Evolutionary conservation across 73 alveolate genomes (phyloP).

Genomic region (Paramecium octaurelia): DNA sequence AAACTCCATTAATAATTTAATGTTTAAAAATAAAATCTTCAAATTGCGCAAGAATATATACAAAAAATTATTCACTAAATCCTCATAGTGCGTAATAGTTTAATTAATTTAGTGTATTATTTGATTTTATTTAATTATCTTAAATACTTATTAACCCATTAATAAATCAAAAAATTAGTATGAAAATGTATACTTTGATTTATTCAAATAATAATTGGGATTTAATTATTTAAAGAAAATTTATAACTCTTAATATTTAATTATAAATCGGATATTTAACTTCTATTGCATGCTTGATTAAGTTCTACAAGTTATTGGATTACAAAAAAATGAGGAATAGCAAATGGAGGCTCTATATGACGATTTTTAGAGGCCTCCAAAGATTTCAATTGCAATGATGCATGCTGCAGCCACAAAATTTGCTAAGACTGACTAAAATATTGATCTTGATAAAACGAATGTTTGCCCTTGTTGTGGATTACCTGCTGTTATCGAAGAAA

Average conservation of each 20-base stretch:
- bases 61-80: background rate
- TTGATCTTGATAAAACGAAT: background rate
- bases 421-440: background rate
- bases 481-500: background rate
- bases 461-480: constrained; percentile 32
- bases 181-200: background rate
- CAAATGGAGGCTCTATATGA: background rate
- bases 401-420: constrained; percentile 8
- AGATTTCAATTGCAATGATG: background rate
- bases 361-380: background rate
- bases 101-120: background rate
- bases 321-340: background rate
- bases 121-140: background rate
- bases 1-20: constrained; percentile 31
- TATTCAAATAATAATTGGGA: background rate
- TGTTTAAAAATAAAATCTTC: constrained; percentile 7
- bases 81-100: background rate
- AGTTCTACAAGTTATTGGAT: background rate
- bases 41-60: background rate
- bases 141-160: background rate
- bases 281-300: background rate
- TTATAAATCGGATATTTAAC: background rate
- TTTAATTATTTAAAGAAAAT: background rate
- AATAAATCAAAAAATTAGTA: background rate
- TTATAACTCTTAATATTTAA: background rate